Conservation (phyloP, 306 rosid genomes). For the Vicia faba region DNA sequence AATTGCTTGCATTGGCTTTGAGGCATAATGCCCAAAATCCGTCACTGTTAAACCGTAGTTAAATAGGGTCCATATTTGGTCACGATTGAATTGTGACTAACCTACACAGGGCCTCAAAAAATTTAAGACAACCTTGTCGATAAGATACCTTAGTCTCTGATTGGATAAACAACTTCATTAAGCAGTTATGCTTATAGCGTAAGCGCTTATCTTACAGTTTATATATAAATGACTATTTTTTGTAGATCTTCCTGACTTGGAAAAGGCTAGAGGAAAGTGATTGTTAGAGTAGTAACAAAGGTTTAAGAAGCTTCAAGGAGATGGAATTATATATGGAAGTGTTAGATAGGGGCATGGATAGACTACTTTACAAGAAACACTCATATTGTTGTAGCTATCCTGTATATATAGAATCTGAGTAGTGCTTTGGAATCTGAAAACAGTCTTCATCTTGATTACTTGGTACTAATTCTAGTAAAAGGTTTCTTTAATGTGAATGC, state of each 20-base stretch:
- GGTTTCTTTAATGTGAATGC: slow-evolving; percentile 25
- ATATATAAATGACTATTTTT: slow-evolving; percentile 23
- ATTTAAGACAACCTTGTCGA: too few relatives aligned
- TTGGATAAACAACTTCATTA: neutral
- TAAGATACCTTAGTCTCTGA: neutral
- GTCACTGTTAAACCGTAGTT: too few relatives aligned
- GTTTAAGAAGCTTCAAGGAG: slow-evolving; percentile 28
- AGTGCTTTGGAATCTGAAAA: slow-evolving; percentile 29
- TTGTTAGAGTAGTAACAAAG: slow-evolving; percentile 13
- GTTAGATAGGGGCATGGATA: slow-evolving; percentile 30
- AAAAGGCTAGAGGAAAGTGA: slow-evolving; percentile 72
- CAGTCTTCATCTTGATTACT: slow-evolving; percentile 21
- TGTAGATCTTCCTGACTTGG: slow-evolving; percentile 95
- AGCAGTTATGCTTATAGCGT: neutral
- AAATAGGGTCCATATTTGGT: too few relatives aligned
- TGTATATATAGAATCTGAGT: slow-evolving; percentile 41
- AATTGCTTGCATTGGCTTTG: neutral
- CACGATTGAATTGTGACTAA: too few relatives aligned
- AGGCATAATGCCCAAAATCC: too few relatives aligned
- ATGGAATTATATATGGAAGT: slow-evolving; percentile 32
- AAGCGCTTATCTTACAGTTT: neutral
- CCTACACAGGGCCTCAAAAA: too few relatives aligned
- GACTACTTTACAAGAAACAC: too few relatives aligned
- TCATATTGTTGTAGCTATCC: slow-evolving; percentile 27
- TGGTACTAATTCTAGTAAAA: slow-evolving; percentile 28